Evolutionary conservation across 306 rosid species (phyloP), one percentile per base, ranked within the genome.

Genomic region (Castanea sativa): DNA sequence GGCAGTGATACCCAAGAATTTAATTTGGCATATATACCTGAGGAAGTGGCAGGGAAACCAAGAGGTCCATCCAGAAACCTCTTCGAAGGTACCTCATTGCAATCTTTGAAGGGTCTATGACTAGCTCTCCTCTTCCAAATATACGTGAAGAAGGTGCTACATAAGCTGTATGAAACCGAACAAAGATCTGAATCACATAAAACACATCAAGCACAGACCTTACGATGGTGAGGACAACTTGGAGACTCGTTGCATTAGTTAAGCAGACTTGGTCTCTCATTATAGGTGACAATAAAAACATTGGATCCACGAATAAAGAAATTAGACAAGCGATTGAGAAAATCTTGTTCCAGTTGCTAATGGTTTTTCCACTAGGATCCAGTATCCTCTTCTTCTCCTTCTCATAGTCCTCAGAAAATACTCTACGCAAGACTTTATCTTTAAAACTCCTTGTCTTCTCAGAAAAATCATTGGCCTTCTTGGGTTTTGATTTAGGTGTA

Each of bases 41-140:
- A 76, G 87, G 91, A 83, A 88, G 87, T 55, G 91, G 91, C 86
- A 88, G 64, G 21, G 89, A 87, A 61, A 86, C 87, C 45, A 79
- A 11, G 41, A 83, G 83, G 71, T 88, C 91, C 51, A 85, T 78
- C 87, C 74, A 88, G 78, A 88, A 83, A 15, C 87, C 85, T 18
- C 76, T 88, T 20, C 80, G 49, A 4, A 88, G 83, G 81, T 88
- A 88, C 81, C 87, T 85, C 55, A 63, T 5, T 29, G 87, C 91
- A 63, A 88, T 85, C 84, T 88, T 85, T 56, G 86, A 81, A 81
- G 87, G 71, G 6, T 81, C 71, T 69, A 88, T 67, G 74, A 88
- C 86, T 73, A 88, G 89, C 55, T 88, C 91, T 69, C 91, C 91
- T 83, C 91, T 85, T 69, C 91, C 91, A 76, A 88, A 88, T 59